These are phyloP conservation scores for Saxispiralis lemnorum DNA, from an alignment of 495 filamentous ascomycete genomes.

Conservation along the genomic window DNA sequence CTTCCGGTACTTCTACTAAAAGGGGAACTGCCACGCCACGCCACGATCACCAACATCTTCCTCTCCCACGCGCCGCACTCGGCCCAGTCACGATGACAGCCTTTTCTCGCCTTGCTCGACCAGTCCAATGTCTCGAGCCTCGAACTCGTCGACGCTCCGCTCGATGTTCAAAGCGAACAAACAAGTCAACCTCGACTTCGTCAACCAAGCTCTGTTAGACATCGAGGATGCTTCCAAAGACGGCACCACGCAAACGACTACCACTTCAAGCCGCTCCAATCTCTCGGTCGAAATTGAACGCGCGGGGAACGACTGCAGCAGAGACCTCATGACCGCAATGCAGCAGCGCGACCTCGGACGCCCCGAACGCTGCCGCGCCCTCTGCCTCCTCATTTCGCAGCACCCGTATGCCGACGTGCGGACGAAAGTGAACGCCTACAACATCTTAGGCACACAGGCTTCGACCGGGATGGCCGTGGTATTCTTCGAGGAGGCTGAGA, in stretches of 20 bases:
- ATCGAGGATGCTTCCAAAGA: not conserved
- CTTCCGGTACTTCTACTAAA: too few species aligned
- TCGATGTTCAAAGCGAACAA: too few species aligned
- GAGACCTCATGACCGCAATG: not conserved
- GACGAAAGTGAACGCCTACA: not conserved
- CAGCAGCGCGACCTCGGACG: not conserved
- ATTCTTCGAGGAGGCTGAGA: not conserved
- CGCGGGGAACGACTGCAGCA: not conserved
- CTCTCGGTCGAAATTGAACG: not conserved
- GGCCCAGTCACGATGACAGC: too few species aligned
- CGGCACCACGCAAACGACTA: not conserved
- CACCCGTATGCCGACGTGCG: not conserved
- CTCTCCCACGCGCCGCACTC: too few species aligned
- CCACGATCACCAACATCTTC: too few species aligned
- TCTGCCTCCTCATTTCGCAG: not conserved
- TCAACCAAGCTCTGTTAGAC: conserved; percentile 1
- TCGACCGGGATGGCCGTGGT: not conserved
- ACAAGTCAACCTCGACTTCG: not conserved
- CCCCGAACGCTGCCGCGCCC: not conserved
- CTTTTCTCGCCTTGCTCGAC: not conserved
- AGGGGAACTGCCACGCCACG: too few species aligned
- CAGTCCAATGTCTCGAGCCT: not conserved
- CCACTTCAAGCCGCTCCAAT: too few species aligned
- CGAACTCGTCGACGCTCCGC: not conserved
- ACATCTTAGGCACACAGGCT: not conserved